Conservation (phyloP, 306 rosid genomes). For the Psophocarpus tetragonolobus region DNA sequence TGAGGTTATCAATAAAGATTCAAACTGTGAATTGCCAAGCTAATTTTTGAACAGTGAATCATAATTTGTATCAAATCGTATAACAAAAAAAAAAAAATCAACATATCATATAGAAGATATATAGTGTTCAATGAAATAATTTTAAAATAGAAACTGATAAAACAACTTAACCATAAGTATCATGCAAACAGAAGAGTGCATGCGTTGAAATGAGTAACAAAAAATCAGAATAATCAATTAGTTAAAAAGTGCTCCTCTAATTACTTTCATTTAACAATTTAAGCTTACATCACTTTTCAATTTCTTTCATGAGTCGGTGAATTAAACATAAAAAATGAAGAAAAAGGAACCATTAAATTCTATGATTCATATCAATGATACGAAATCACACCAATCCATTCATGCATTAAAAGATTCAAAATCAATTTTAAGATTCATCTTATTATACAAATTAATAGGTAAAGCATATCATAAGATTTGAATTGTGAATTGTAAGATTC, state of each 20-base stretch:
- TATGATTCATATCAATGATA: neutral
- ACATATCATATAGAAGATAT: neutral
- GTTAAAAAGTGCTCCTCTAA: neutral
- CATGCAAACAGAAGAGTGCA: neutral
- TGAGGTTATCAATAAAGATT: neutral
- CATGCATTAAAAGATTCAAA: neutral
- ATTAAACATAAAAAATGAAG: neutral
- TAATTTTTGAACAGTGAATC: neutral
- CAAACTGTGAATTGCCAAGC: neutral
- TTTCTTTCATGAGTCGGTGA: neutral
- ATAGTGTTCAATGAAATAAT: neutral
- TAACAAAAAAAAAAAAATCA: no score
- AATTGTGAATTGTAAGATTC: neutral
- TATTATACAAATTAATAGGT: neutral
- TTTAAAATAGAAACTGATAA: neutral
- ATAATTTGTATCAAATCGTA: neutral
- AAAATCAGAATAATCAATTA: neutral
- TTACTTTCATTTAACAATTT: neutral
- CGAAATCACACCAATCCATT: neutral
- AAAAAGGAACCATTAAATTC: neutral
- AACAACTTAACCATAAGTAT: neutral
- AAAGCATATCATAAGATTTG: neutral
- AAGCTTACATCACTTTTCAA: neutral
- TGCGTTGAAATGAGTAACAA: neutral
- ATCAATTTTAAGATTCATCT: neutral